Evolutionary conservation across 2,329 filamentous ascomycete species (phyloP).

Genomic region (Fusarium udum): DNA sequence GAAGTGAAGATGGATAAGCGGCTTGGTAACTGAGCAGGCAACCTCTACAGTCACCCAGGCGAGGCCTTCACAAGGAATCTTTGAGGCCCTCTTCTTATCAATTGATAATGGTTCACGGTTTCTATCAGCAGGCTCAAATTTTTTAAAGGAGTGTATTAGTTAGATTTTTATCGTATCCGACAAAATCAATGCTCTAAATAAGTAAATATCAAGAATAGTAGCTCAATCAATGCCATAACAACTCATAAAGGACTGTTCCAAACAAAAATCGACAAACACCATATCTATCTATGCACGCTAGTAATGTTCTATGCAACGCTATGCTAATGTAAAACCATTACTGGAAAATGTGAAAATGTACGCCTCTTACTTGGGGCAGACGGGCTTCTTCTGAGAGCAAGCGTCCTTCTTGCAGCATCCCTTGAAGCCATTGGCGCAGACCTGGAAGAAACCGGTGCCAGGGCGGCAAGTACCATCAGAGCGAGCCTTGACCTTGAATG

Average conservation of each 20-base stretch:
- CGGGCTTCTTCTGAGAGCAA: conserved; percentile 13
- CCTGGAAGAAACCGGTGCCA: conserved; percentile 18
- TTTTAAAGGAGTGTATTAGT: conserved; percentile 30
- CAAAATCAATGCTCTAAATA: conserved; percentile 26
- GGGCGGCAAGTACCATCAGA: conserved; percentile 8
- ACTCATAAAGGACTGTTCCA: conserved; percentile 1
- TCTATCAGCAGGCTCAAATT: not conserved
- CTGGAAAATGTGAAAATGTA: not conserved
- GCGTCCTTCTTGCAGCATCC: conserved; percentile 34
- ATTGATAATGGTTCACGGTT: not conserved
- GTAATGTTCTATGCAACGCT: conserved; percentile 8
- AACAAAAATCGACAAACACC: conserved; percentile 5
- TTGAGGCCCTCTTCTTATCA: not conserved
- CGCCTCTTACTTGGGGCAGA: conserved; percentile 32
- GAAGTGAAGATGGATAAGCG: fast-evolving
- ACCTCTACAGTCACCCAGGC: not conserved
- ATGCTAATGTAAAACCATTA: not conserved
- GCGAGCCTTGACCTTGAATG: conserved; percentile 16
- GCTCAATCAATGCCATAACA: conserved; percentile 18
- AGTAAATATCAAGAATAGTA: conserved; percentile 1
- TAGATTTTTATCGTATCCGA: conserved; percentile 22
- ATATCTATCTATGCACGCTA: not conserved
- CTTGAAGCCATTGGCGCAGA: conserved; percentile 25
- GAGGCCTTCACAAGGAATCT: not conserved
- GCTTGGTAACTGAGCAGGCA: fast-evolving